phyloP scores from a whole-genome alignment of 2,329 filamentous ascomycete species.

The Trichoderma hamatum region DNA sequence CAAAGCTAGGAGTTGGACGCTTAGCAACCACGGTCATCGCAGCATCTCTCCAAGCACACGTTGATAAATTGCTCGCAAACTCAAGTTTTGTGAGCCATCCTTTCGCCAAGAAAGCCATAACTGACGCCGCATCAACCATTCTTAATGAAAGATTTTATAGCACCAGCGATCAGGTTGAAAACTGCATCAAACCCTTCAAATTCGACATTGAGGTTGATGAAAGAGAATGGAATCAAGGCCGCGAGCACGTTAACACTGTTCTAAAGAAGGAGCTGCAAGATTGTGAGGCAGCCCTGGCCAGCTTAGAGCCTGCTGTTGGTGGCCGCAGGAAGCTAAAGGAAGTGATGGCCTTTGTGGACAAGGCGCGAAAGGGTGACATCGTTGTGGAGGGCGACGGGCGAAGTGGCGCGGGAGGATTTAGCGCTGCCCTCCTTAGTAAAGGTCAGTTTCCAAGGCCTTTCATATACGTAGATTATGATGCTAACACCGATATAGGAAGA shows the following conservation, averaged over 20 bases:
- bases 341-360: conserved; percentile 89
- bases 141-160: conserved; percentile 94
- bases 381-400: conserved; percentile 79
- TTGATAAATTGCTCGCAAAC: conserved; percentile 75
- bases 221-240: conserved; percentile 80
- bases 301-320: conserved; percentile 76
- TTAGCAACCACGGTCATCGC: conserved; percentile 91
- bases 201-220: conserved; percentile 96
- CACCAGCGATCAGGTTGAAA: conserved; percentile 96
- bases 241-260: conserved; percentile 78
- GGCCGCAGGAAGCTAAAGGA: conserved; percentile 84
- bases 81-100: conserved; percentile 91
- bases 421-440: conserved; percentile 78
- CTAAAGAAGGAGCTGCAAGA: conserved; percentile 87
- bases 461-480: background rate
- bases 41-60: conserved; percentile 79
- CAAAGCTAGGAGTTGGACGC: conserved; percentile 90
- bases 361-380: conserved; percentile 82
- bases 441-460: conserved; percentile 55
- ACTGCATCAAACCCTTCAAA: conserved; percentile 98
- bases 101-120: conserved; percentile 90
- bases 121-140: conserved; percentile 85
- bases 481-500: conserved; percentile 62
- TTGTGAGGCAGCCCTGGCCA: conserved; percentile 76
- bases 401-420: conserved; percentile 91